phyloP scores from a whole-genome alignment of 257 asterid genomes.

The Solanum chmielewskii region DNA sequence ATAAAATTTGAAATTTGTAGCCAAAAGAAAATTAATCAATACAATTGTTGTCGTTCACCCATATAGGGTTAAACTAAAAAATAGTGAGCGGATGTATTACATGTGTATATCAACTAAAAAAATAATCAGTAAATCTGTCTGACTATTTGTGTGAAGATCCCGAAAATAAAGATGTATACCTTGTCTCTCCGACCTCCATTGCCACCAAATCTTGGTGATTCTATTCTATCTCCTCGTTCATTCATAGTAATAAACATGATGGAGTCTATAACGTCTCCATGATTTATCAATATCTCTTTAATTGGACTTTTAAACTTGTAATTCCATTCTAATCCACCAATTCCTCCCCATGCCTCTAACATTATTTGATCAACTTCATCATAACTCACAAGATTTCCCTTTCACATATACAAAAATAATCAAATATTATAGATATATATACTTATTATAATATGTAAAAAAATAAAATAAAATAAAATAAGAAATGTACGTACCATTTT shows the following conservation, averaged over 20 bases:
- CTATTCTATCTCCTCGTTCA: neutral
- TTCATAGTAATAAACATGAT: neutral
- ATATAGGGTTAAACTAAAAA: neutral
- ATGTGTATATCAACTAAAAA: neutral
- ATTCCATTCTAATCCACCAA: constrained; percentile 1
- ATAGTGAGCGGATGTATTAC: neutral
- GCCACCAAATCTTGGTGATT: constrained; percentile 1
- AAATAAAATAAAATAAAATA: neutral
- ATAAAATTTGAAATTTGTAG: neutral
- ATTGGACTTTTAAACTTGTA: neutral
- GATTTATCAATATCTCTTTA: neutral
- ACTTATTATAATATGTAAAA: neutral
- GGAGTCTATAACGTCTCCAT: neutral
- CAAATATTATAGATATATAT: neutral
- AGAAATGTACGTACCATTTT: neutral
- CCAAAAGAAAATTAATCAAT: neutral
- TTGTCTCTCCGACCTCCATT: neutral
- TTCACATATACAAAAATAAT: neutral
- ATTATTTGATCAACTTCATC: neutral
- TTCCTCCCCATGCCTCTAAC: neutral
- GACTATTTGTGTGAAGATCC: neutral
- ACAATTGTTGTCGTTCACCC: neutral
- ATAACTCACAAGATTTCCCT: neutral
- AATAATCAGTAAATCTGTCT: neutral
- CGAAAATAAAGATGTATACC: neutral